A percentile compares a stretch with the other conserved stretches of the same genome.
Conservation (phyloP, 2,329 filamentous ascomycete genomes). For the Diaporthe destruens region DNA sequence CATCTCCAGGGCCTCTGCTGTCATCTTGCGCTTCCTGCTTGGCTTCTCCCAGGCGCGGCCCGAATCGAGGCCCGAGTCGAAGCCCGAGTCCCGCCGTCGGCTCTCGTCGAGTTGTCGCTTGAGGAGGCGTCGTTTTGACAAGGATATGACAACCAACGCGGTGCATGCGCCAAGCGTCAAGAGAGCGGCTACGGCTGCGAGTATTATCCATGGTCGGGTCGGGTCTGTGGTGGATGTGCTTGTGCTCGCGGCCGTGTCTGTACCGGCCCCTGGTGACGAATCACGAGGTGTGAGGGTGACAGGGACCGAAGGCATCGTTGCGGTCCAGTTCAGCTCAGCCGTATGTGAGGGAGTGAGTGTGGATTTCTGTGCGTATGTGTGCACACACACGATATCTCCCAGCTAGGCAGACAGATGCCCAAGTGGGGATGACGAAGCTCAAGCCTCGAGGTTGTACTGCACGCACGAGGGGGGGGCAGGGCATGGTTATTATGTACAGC, state of each 20-base stretch:
- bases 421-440: too few relatives aligned
- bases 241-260: conserved; percentile 45
- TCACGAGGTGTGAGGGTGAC: conserved; percentile 2
- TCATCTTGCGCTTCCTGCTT: conserved; percentile 48
- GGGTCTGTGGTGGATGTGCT: conserved; percentile 44
- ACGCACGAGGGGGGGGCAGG: neutral
- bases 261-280: neutral
- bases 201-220: conserved; percentile 46
- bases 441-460: conserved; percentile 9
- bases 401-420: neutral
- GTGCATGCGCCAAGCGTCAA: conserved; percentile 45
- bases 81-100: conserved; percentile 45
- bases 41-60: conserved; percentile 45
- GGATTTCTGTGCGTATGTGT: too few relatives aligned
- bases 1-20: conserved; percentile 44
- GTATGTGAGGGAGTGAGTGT: too few relatives aligned
- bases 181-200: conserved; percentile 46
- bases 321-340: too few relatives aligned
- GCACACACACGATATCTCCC: neutral
- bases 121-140: conserved; percentile 37
- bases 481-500: too few relatives aligned
- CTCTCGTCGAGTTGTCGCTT: conserved; percentile 44
- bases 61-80: conserved; percentile 49
- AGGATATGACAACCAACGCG: conserved; percentile 43
- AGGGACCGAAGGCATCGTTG: conserved; percentile 19